Evolutionary conservation across 2,329 filamentous ascomycete species (phyloP), one percentile per base, ranked within the genome.

Genomic region (Fusarium sp.): DNA sequence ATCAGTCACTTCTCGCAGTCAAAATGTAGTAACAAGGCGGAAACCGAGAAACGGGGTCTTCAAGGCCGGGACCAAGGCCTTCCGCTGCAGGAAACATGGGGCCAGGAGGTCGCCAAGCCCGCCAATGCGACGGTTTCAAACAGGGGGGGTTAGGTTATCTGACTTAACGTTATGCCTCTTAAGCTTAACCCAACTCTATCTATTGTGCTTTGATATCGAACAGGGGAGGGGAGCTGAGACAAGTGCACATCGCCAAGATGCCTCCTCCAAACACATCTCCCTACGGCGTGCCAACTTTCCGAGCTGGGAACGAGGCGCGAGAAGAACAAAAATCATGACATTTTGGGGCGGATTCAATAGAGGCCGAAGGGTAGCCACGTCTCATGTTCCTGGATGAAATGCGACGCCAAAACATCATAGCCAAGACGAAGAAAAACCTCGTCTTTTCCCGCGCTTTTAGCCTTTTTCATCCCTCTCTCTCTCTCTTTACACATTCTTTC

Each of bases 341-440:
- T 36, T n/a, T 50, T 54, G 36, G 17, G 20, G 60, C 67, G 66
- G 67, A 41, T 70, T 51, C 26, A 28, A 6, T n/a, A 45, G 15
- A 39, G 44, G 41, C 68, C 68, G 68, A 70, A 60, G 30, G 15
- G n/a, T 54, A 70, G 68, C 52, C 60, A 60, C 22, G 68, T 70
- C 68, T 70, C 68, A 70, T 66, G 61, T 24, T 15, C 14, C 36
- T 51, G 22, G 30, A 30, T 20, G 36, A 8, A 32, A 58, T 70
- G 52, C 45, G 20, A 60, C 52, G 44, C 26, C 63, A 70, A 70
- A 66, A 70, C 52, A 70, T 70, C 45, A 50, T 47, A 52, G 62
- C 67, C 67, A 22, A 66, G 42, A 70, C 47, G 41, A 69, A 69
- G 60, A 70, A 70, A 70, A 70, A 54, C 60, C 41, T 50, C 42